These are phyloP conservation scores for Podospora pseudoanserina DNA, from an alignment of 495 filamentous ascomycete genomes.

Conservation along the genomic window DNA sequence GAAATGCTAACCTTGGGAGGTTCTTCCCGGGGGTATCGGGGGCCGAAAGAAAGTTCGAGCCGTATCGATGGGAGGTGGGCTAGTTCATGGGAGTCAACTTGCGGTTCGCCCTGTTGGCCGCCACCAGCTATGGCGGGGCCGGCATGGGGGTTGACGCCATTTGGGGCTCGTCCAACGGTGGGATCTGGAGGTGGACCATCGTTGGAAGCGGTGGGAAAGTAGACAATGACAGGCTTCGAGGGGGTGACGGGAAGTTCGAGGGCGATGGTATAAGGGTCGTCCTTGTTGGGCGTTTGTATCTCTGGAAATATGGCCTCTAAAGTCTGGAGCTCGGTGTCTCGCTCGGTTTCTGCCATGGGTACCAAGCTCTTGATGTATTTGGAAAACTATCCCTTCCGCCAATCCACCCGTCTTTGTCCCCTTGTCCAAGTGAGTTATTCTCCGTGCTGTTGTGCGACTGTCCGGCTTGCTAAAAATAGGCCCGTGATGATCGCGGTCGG, in stretches of 20 bases:
- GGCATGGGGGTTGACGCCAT: slow-evolving; percentile 14
- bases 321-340: slow-evolving; percentile 75
- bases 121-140: not conserved
- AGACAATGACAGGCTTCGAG: slow-evolving; percentile 60
- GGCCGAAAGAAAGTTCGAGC: slow-evolving; percentile 66
- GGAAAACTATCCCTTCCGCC: not conserved
- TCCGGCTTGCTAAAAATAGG: not conserved
- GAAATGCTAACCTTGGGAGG: slow-evolving; percentile 65
- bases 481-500: not conserved
- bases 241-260: slow-evolving; percentile 74
- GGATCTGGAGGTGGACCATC: slow-evolving; percentile 23
- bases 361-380: not conserved
- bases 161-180: slow-evolving; percentile 2
- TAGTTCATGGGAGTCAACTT: slow-evolving; percentile 57
- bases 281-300: slow-evolving; percentile 54
- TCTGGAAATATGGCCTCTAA: slow-evolving; percentile 89
- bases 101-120: not conserved
- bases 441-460: not conserved
- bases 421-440: not conserved
- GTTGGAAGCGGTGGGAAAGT: slow-evolving; percentile 59
- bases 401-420: not conserved
- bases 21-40: slow-evolving; percentile 65
- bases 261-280: slow-evolving; percentile 59
- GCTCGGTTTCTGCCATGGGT: slow-evolving; percentile 29
- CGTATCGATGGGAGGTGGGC: slow-evolving; percentile 73